Conservation (phyloP, 208 protist species). For the Leishmania mexicana region DNA sequence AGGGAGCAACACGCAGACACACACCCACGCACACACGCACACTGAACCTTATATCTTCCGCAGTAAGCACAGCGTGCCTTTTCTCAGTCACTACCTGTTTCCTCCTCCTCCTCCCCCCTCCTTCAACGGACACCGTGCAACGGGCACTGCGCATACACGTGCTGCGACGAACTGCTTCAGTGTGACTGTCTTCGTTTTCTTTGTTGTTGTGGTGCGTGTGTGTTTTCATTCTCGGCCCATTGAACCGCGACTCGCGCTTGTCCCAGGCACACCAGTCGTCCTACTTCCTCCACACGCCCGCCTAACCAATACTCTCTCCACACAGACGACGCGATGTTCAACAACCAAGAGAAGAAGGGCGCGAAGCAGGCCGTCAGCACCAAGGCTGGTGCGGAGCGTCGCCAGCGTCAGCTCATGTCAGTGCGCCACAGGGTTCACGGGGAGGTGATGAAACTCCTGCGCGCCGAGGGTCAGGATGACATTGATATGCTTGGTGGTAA, state of each 20-base stretch:
- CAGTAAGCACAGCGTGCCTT: background rate
- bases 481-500: background rate
- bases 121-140: background rate
- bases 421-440: conserved; percentile 63
- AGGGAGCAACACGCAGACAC: background rate
- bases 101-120: background rate
- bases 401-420: conserved; percentile 67
- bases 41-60: background rate
- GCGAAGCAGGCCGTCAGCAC: conserved; percentile 66
- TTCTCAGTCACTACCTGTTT: background rate
- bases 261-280: background rate
- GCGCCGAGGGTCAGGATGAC: conserved; percentile 34
- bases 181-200: background rate
- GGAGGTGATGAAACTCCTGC: conserved; percentile 74
- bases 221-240: background rate
- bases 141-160: background rate
- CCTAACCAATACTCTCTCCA: background rate
- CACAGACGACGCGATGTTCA: conserved; percentile 19
- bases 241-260: background rate
- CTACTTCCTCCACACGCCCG: background rate
- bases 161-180: background rate
- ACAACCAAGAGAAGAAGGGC: conserved; percentile 39
- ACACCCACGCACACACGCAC: background rate
- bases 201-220: background rate
- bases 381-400: conserved; percentile 69